Evolutionary conservation across 352 stramenopile genomes (phyloP), one percentile per base, ranked within the genome.

Genomic region (Globisporangium alternatum): DNA sequence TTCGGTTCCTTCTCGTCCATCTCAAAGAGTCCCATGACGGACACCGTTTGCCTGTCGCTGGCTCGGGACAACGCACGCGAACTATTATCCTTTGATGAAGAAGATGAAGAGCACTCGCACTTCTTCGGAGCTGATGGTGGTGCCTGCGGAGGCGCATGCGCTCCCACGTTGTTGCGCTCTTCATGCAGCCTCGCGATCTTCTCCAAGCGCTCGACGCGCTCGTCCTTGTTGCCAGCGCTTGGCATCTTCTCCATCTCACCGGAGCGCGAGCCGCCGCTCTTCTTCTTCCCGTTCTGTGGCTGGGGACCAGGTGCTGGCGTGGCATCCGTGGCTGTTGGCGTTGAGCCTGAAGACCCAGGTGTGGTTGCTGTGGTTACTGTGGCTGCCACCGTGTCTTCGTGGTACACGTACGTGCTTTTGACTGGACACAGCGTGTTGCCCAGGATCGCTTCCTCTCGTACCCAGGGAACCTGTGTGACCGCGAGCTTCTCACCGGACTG

Each of bases 341-440:
- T 21, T 21, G 41, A 47, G 41, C 41, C 25, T 28, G 25, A 28
- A 22, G 41, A 22, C 4, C 49, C 56, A n/a, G 25, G 30, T 19
- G 41, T 1, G 13, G 12, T 39, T 56, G 62, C 28, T 22, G 41
- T 43, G 35, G 39, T n/a, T 41, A 59, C 37, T 33, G 37, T 33
- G 3, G 35, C 13, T 0, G 58, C 43, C 53, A 30, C 48, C 9
- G 64, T 56, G 56, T 90, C 76, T 61, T 93, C 82, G 51, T 94
- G 85, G 49, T 89, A 94, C 5, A 89, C 71, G 49, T 92, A 94
- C 54, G 54, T 86, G n/a, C 74, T 90, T 62, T 88, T 90, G 13
- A 76, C 69, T 2, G 74, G 65, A 33, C 81, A 91, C n/a, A 92
- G 59, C 28, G 78, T 90, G 64, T 89, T 94, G 13, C 70, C 74